Percentiles rank a stretch among this genome's conserved stretches.
Conservation (phyloP, 768 basidiomycete genomes). For the Lentinula edodes region DNA sequence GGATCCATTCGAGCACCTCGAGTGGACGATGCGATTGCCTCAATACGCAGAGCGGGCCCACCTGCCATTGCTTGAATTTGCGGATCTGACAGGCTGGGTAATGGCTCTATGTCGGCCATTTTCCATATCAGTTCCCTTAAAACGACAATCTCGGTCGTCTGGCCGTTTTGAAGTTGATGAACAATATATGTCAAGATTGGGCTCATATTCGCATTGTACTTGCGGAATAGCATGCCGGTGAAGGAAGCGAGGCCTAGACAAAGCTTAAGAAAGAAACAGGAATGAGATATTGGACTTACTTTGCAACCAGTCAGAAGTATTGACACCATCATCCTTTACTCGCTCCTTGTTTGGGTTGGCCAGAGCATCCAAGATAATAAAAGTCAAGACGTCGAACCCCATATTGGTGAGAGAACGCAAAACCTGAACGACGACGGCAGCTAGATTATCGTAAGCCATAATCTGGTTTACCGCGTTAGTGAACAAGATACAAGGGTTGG, state of each 20-base stretch:
- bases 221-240: slow-evolving; percentile 85
- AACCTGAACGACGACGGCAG: slow-evolving; percentile 83
- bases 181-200: slow-evolving; percentile 87
- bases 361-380: slow-evolving; percentile 80
- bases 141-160: slow-evolving; percentile 85
- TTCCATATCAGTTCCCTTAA: slow-evolving; percentile 91
- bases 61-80: slow-evolving; percentile 91
- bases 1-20: slow-evolving; percentile 73
- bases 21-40: slow-evolving; percentile 76
- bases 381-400: slow-evolving; percentile 92
- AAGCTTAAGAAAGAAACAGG: not conserved
- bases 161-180: slow-evolving; percentile 79
- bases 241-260: slow-evolving; percentile 82
- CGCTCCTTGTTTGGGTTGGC: slow-evolving; percentile 77
- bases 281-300: slow-evolving; percentile 51
- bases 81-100: slow-evolving; percentile 82
- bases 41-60: slow-evolving; percentile 79
- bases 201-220: slow-evolving; percentile 78
- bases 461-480: slow-evolving; percentile 86
- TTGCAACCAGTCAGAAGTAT: slow-evolving; percentile 86
- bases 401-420: slow-evolving; percentile 86
- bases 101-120: slow-evolving; percentile 91
- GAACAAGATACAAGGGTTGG: slow-evolving; percentile 92
- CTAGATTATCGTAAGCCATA: slow-evolving; percentile 94
- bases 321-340: slow-evolving; percentile 89